Percentiles rank a stretch among this genome's conserved stretches.
Evolutionary conservation across 371 early-diverging fungal species (phyloP).

Genomic region (Lichtheimia corymbifera): DNA sequence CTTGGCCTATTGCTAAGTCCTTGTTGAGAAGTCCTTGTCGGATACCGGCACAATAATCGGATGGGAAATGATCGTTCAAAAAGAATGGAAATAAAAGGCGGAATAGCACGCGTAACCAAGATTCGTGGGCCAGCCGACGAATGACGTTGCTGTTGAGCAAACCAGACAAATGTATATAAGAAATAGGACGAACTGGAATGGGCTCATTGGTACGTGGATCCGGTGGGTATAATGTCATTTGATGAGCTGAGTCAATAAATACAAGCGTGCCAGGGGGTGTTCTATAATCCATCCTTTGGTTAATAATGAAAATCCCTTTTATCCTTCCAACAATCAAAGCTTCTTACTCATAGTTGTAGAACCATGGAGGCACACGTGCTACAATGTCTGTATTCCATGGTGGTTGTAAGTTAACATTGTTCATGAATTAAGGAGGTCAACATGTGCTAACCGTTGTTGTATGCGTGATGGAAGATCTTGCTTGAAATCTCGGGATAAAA

Average conservation of each 20-base stretch:
- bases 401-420: too few relatives aligned
- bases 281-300: slow-evolving; percentile 21
- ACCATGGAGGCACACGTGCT: slow-evolving; percentile 39
- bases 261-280: slow-evolving; percentile 63
- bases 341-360: slow-evolving; percentile 20
- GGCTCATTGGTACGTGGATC: slow-evolving; percentile 57
- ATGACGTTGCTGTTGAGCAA: slow-evolving; percentile 54
- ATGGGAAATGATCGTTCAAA: slow-evolving; percentile 62
- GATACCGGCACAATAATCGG: slow-evolving; percentile 57
- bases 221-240: slow-evolving; percentile 60
- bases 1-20: too few relatives aligned
- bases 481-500: slow-evolving; percentile 50
- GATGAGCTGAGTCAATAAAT: slow-evolving; percentile 56
- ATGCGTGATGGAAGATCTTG: slow-evolving; percentile 61
- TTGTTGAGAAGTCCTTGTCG: slow-evolving; percentile 13
- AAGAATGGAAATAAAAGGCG: slow-evolving; percentile 59
- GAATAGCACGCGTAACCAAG: slow-evolving; percentile 51
- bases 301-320: too few relatives aligned
- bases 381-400: slow-evolving; percentile 32
- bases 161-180: slow-evolving; percentile 62
- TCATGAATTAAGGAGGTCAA: too few relatives aligned
- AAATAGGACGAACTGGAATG: slow-evolving; percentile 57
- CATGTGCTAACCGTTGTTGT: slow-evolving; percentile 48
- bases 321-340: not conserved
- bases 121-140: slow-evolving; percentile 47